These are phyloP conservation scores for Terana coerulea DNA, from an alignment of 768 basidiomycete species.

Conservation along the genomic window DNA sequence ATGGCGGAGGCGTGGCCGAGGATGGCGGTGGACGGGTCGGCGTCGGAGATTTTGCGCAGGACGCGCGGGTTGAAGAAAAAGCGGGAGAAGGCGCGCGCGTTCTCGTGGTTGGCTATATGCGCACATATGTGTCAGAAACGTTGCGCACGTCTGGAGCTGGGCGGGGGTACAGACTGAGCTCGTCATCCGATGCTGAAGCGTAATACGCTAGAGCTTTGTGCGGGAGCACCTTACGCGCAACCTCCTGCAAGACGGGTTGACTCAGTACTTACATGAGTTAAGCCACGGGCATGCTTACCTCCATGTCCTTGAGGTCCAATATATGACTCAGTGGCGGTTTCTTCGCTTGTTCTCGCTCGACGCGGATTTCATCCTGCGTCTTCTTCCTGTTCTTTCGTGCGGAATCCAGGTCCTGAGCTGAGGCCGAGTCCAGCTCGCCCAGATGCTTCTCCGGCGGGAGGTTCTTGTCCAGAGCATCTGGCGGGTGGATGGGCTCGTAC, in stretches of 20 bases:
- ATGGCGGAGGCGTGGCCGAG: slow-evolving; percentile 69
- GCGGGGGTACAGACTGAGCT: slow-evolving; percentile 53
- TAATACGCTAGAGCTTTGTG: slow-evolving; percentile 82
- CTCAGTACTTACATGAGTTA: neutral
- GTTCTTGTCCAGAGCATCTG: slow-evolving; percentile 72
- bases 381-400: slow-evolving; percentile 40
- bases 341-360: slow-evolving; percentile 53
- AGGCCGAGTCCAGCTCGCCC: slow-evolving; percentile 53
- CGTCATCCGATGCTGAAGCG: slow-evolving; percentile 83
- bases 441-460: slow-evolving; percentile 69
- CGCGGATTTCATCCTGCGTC: slow-evolving; percentile 68
- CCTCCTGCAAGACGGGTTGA: slow-evolving; percentile 37
- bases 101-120: slow-evolving; percentile 55
- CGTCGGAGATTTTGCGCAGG: slow-evolving; percentile 59
- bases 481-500: slow-evolving; percentile 83
- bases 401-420: slow-evolving; percentile 34
- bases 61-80: slow-evolving; percentile 88
- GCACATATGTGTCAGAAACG: neutral
- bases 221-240: slow-evolving; percentile 70
- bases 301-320: slow-evolving; percentile 77
- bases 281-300: slow-evolving; percentile 42
- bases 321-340: slow-evolving; percentile 69
- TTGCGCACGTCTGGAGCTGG: neutral
- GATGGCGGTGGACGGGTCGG: slow-evolving; percentile 69
- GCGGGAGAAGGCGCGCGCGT: slow-evolving; percentile 74